Conservation (phyloP, 2,329 filamentous ascomycete species). For the Sporothrix sp. region DNA sequence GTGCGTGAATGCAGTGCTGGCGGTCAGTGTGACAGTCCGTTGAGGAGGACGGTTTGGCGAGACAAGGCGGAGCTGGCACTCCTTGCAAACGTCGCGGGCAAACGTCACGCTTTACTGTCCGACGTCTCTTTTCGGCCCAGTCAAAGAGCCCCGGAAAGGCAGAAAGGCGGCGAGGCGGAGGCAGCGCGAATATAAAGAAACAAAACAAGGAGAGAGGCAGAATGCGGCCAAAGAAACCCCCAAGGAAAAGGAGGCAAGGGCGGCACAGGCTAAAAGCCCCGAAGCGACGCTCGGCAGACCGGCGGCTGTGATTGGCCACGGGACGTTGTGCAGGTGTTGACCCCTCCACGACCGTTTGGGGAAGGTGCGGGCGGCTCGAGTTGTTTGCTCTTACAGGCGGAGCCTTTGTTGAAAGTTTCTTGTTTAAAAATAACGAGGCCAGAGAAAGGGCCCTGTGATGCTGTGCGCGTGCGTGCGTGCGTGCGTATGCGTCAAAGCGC, state of each 20-base stretch:
- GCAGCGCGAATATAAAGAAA: conserved; percentile 1
- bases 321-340: not conserved
- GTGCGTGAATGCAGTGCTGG: conserved; percentile 9
- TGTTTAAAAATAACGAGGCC: not conserved
- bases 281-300: not conserved
- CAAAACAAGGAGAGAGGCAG: not conserved
- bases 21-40: conserved; percentile 2
- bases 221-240: not conserved
- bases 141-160: not conserved
- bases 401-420: conserved; percentile 4
- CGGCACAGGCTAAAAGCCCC: conserved; percentile 1
- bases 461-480: not conserved
- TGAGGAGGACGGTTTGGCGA: not conserved
- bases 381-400: conserved; percentile 5
- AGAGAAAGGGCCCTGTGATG: conserved; percentile 8
- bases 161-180: conserved; percentile 4
- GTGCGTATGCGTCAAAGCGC: not conserved
- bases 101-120: conserved; percentile 8
- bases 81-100: too few species aligned
- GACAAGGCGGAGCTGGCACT: too few species aligned
- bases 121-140: conserved; percentile 8
- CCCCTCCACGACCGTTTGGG: conserved; percentile 16
- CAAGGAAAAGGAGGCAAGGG: not conserved
- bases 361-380: conserved; percentile 18
- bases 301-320: conserved; percentile 13